Percentiles rank a stretch among this genome's conserved stretches.
Conservation (phyloP, 164 flowering plant genomes). For the Umbilicus rupestris region DNA sequence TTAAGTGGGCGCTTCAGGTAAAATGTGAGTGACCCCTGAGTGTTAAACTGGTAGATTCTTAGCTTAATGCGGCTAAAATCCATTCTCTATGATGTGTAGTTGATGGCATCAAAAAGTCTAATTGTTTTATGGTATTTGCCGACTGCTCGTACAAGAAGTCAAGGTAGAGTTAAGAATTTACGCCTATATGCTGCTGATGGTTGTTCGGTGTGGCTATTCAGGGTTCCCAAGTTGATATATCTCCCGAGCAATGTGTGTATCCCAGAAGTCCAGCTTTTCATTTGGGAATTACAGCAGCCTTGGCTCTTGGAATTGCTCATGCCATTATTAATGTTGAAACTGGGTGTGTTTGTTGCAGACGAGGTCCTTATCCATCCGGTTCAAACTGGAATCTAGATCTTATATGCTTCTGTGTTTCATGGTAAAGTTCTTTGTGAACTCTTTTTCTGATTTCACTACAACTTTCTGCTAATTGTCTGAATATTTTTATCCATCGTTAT, state of each 20-base stretch:
- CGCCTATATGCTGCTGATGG: background rate
- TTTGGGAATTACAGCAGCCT: slow-evolving; percentile 66
- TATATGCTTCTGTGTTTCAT: slow-evolving; percentile 60
- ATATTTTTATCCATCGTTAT: no score
- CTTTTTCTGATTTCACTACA: background rate
- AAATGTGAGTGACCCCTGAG: no score
- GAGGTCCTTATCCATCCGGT: slow-evolving; percentile 35
- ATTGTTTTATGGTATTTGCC: no score
- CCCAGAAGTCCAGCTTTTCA: slow-evolving; percentile 72
- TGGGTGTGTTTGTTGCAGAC: slow-evolving; percentile 76
- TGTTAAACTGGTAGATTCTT: no score
- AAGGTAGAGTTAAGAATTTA: no score
- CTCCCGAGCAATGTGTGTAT: slow-evolving; percentile 33
- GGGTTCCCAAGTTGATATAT: slow-evolving; percentile 44
- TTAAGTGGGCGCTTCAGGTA: no score
- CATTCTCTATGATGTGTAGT: no score
- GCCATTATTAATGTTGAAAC: slow-evolving; percentile 45
- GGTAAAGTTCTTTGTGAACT: slow-evolving; percentile 32
- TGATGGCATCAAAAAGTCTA: no score
- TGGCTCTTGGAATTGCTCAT: slow-evolving; percentile 62
- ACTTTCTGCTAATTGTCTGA: no score
- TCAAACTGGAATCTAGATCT: slow-evolving; percentile 58
- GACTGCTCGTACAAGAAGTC: no score
- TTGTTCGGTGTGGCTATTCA: slow-evolving; percentile 20
- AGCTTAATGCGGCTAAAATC: no score